Conservation (phyloP, 352 stramenopile species). For the Thraustotheca clavata region DNA sequence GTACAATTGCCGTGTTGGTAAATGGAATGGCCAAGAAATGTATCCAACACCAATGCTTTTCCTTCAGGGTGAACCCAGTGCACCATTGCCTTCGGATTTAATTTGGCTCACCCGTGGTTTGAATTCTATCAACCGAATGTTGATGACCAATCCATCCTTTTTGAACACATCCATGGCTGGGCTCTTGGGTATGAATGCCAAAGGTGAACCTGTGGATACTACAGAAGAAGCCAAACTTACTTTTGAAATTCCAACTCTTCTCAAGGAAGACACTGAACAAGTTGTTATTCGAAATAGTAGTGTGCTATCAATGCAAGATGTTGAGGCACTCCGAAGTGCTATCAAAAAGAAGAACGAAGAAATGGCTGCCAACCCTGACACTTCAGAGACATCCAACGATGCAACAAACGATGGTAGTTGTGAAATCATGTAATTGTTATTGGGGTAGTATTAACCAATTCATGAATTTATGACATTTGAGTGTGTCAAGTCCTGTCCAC, state of each 20-base stretch:
- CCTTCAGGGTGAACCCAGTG: slow-evolving; percentile 52
- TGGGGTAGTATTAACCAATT: no score
- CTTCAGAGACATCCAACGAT: not conserved
- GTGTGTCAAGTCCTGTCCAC: no score
- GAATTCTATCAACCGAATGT: slow-evolving; percentile 47
- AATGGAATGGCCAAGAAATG: slow-evolving; percentile 33
- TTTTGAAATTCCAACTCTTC: slow-evolving; percentile 43
- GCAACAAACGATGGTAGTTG: slow-evolving; percentile 17
- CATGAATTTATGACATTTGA: no score
- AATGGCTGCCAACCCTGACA: not conserved
- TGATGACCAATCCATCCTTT: slow-evolving; percentile 57
- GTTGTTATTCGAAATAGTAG: slow-evolving; percentile 71
- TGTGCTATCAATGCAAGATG: slow-evolving; percentile 66
- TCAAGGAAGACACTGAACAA: slow-evolving; percentile 25
- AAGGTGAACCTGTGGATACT: slow-evolving; percentile 21
- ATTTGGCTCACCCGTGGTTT: slow-evolving; percentile 67
- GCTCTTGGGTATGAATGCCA: slow-evolving; percentile 48
- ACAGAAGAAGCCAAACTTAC: slow-evolving; percentile 44
- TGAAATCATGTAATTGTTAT: not conserved
- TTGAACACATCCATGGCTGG: slow-evolving; percentile 60
- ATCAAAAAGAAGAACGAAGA: slow-evolving; percentile 27
- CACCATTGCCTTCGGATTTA: slow-evolving; percentile 52
- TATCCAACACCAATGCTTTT: slow-evolving; percentile 70
- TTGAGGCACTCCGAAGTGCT: slow-evolving; percentile 47
- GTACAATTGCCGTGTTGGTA: slow-evolving; percentile 27